A percentile compares a stretch with the other conserved stretches of the same genome.
Evolutionary conservation across 148 eudicot species (phyloP).

Genomic region (Rhododendron simsii): DNA sequence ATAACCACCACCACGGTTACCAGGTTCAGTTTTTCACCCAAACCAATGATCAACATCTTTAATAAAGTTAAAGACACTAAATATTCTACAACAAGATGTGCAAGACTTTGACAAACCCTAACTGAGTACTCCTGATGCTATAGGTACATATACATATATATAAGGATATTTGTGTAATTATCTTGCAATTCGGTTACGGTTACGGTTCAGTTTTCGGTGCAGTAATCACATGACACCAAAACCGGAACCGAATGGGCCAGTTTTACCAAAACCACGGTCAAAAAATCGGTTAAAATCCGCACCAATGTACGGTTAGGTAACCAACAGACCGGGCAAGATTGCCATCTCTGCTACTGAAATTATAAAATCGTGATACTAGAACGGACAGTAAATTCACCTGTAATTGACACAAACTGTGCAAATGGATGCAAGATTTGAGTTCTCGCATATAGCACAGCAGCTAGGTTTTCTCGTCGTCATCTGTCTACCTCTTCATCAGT

Average conservation of each 20-base stretch:
- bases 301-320: not conserved
- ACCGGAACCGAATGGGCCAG: not conserved
- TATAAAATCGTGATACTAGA: not conserved
- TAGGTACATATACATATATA: too few species aligned
- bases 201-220: too few species aligned
- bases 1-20: not conserved
- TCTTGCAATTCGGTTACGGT: too few species aligned
- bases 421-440: slow-evolving; percentile 64
- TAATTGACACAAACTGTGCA: slow-evolving; percentile 69
- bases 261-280: not conserved
- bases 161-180: too few species aligned
- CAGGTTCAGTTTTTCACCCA: not conserved
- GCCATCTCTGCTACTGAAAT: not conserved
- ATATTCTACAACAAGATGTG: too few species aligned
- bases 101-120: too few species aligned
- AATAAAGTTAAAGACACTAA: too few species aligned
- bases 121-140: too few species aligned
- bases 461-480: slow-evolving; percentile 44
- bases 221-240: too few species aligned
- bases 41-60: not conserved
- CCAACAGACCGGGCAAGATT: not conserved
- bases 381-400: slow-evolving; percentile 39
- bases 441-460: slow-evolving; percentile 71
- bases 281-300: not conserved
- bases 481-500: slow-evolving; percentile 9